Evolutionary conservation across 2,329 filamentous ascomycete genomes (phyloP), one percentile per base, ranked within the genome.

Genomic region (Aureobasidium sp.): DNA sequence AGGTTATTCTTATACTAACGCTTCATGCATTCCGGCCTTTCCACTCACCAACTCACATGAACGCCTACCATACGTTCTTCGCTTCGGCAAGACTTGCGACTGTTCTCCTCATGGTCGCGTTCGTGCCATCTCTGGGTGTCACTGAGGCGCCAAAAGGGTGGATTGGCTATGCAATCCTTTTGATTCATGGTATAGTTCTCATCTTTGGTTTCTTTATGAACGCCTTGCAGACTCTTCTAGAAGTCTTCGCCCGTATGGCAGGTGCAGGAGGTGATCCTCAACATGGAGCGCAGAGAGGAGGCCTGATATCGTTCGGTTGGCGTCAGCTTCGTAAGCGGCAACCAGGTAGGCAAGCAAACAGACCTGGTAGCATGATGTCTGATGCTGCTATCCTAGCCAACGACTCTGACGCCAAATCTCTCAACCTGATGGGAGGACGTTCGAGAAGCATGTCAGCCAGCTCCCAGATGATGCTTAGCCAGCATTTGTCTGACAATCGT

Each of bases 131-230:
- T 0, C 81, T 99, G 3, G 87, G 85, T 24, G 86, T 97, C 5
- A 83, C 83, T 0, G 88, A 95, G 69, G 85, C 88, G 0, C 79
- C 89, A 1, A 95, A 92, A 72, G 91, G 92, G 5, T 99, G 94
- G 94, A 89, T 97, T 67, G 94, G 92, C 40, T 99, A 99, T 72
- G 85, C 87, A 29, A 95, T 97, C 62, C 79, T 99, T 52, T 74
- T 95, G 31, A 83, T 97, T 39, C 94, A 99, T 71, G 92, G 84
- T 3, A 82, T 87, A 64, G 90, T 96, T 0, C 77, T 99, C 24
- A 81, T 96, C 3, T 90, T 97, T 68, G 93, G 91, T 1, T 99
- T 97, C 77, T 90, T 97, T 72, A 79, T 99, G 44, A 96, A 96
- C 71, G 89, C 94, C 1, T 73, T 96, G 7, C 91, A 96, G 72